Base-by-base conservation (phyloP, 1,284 basidiomycete species). In the Porogramme epimiltina region DNA sequence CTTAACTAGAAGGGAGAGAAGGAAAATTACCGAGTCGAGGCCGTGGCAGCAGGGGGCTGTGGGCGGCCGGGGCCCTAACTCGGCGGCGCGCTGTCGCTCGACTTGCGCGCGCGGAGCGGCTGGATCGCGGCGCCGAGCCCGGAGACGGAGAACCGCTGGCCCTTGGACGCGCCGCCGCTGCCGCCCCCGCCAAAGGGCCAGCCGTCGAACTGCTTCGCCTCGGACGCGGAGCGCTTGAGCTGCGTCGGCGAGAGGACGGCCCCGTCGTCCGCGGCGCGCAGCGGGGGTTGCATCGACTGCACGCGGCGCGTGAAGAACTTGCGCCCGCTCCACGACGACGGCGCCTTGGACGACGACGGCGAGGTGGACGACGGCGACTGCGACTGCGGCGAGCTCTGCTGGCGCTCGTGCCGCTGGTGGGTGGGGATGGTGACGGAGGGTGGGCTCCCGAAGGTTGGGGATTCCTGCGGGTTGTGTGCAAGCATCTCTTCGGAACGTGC, bases 271-370 rank as follows among this genome's bases (percentile, higher is more conserved):
- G 49, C 48, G 2, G 55, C 48, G 38, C 59, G 61, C 25, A 50
- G 45, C 3, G 53, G 52, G 3, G 64, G 59, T 39, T 62, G 61
- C 60, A 66, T 55, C 13, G 65, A 66, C 45, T 62, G 60, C 4
- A 64, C 60, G 10, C 65, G 62, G 1, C 65, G 61, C n/a, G 52
- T 34, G 44, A 60, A 52, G 23, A 49, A 41, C 28, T 52, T 50
- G 19, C 56, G 55, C 24, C 49, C 43, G 19, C 49, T 58, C 47
- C 46, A 58, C 9, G 53, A 42, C 20, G 57, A 52, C 11, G 51
- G 52, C 40, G 45, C n/a, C 34, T 16, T 37, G 9, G 34, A 18
- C n/a, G 47, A 42, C 52, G 50, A 45, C 26, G 49, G 6, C 28
- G 28, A 13, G 28, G 28, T 8, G n/a, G 34, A 18, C 34, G 8